Base-by-base conservation (phyloP, 257 asterid species). In the Petunia axillaris region DNA sequence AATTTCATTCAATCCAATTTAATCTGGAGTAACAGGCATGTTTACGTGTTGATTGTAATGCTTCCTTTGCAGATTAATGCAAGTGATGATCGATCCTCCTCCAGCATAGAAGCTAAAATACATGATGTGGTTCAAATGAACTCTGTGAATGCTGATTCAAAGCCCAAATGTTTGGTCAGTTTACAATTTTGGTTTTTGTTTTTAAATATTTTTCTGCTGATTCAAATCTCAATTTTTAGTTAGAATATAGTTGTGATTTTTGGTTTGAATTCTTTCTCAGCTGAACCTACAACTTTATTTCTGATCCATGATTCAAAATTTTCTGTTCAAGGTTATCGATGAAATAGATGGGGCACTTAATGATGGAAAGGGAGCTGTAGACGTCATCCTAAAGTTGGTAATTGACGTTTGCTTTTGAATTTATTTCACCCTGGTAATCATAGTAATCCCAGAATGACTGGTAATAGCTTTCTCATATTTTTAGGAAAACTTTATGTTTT, bases 331-430 rank as follows among this genome's bases (percentile, higher is more conserved):
- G 99, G 92, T 96, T 75, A 89, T 96, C 85, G 99, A 96, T 88
- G 99, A 96, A 86, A 96, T 94, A 77, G 99, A 96, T 83, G 99
- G 99, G 75, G 97, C 99, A 81, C 98, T 94, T 63, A 93, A 92
- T 80, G 99, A 92, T 60, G 99, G 99, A 76, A 96, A 96, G 85
- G 99, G 99, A 83, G 99, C 98, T 82, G 94, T 96, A 44, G 99
- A 96, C 25, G 86, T 96, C 88, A 86, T 96, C 85, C 89, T 96
- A 71, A 87, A 86, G 83, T 84, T 96, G 97, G 99, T 95, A 89
- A 83, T 83, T 84, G 84, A 48, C 64, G 38, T 80, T 68, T 57
- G 44, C 79, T 64, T 78, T 78, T 57, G 77, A 25, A 35, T 64
- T 2, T 6, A 15, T 52, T 54, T 53, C 60, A 6, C 13, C 13